Percentiles rank a stretch among this genome's conserved stretches.
These are phyloP conservation scores for Kodamaea arcana DNA, from an alignment of 1,139 yeast species.

Conservation along the genomic window DNA sequence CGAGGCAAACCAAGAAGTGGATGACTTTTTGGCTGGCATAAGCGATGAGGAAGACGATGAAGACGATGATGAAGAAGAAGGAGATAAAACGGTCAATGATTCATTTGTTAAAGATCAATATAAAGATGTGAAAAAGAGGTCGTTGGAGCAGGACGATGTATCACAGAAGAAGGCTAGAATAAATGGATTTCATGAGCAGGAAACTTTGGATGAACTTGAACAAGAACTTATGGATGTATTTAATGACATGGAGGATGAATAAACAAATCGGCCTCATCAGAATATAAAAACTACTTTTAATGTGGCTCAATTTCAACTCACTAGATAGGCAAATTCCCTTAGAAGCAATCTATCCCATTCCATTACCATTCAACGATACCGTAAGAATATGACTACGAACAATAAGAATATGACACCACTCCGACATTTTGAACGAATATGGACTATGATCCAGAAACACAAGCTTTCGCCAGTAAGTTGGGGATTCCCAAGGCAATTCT, in stretches of 20 bases:
- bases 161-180: constrained; percentile 2
- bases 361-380: too few species aligned
- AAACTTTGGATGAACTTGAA: constrained; percentile 41
- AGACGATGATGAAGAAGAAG: constrained; percentile 22
- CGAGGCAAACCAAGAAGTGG: constrained; percentile 57
- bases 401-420: too few species aligned
- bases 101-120: constrained; percentile 35
- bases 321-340: too few species aligned
- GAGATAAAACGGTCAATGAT: constrained; percentile 10
- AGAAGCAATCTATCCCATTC: too few species aligned
- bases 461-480: background rate
- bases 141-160: constrained; percentile 12
- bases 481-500: background rate
- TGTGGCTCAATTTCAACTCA: too few species aligned
- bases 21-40: constrained; percentile 54
- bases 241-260: constrained; percentile 35
- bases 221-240: constrained; percentile 45
- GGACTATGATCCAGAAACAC: background rate
- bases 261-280: constrained; percentile 1
- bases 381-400: too few species aligned
- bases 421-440: background rate
- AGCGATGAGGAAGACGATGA: constrained; percentile 47
- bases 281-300: too few species aligned
- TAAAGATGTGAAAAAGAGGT: constrained; percentile 21
- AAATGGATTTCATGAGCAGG: constrained; percentile 8